Base-by-base conservation (phyloP, 2,329 filamentous ascomycete species). In the Penicillium freii region DNA sequence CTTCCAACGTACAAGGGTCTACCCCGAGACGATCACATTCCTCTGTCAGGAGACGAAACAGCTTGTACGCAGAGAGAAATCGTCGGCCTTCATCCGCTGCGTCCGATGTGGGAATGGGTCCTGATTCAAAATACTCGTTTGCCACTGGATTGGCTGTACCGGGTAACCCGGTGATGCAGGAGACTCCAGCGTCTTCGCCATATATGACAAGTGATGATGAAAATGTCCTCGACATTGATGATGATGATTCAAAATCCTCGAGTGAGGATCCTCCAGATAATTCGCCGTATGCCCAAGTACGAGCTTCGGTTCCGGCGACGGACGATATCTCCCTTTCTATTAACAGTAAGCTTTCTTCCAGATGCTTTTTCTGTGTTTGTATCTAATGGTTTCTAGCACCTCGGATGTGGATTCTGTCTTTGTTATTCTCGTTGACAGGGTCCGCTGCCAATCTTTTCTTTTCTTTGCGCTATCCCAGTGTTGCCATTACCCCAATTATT, bases 401-500 rank as follows among this genome's bases (percentile, higher is more conserved):
- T 38, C 89, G 91, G 53, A 94, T 94, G 90, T 94, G 90, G 91
- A 81, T 81, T 33, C 74, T 94, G 19, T 91, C 90, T n/a, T 81
- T 90, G 36, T 70, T 94, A 10, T 94, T 94, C 73, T 87, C 90
- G 9, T 81, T 94, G 38, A 82, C 92, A 39, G 91, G 91, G 60
- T 93, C 90, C 46, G 65, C 65, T 4, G 65, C 65, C 43, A 67
- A 67, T 42, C 78, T 95, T 40, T 94, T 95, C 78, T 96, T 95
- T 79, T 92, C 90, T 36, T 80, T 95, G 71, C 84, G 91, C 83
- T 95, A 94, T 80, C 91, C 91, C 29, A 94, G 91, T 73, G 90
- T 95, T 72, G 89, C 89, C 59, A 93, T 95, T 69, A 93, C 90
- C 23, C 91, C 91, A 39, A 89, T 96, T 64, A 95, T 96, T 53